Percentiles rank a stretch among this genome's conserved stretches.
phyloP scores from a whole-genome alignment of 305 asterid species.

The Rubia tinctorum region DNA sequence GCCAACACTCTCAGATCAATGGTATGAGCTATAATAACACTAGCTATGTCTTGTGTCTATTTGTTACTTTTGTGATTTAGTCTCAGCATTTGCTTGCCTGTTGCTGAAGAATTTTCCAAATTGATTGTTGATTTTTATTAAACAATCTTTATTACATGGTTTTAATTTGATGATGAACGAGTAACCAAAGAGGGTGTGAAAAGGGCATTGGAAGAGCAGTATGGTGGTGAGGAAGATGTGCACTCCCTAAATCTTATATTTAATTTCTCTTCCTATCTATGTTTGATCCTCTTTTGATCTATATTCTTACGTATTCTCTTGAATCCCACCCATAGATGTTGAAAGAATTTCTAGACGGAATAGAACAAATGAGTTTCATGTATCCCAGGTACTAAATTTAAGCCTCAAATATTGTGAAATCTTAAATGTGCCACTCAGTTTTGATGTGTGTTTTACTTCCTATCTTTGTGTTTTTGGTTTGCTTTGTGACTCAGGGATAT shows the following conservation, averaged over 20 bases:
- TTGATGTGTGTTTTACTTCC: no score
- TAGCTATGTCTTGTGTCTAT: neutral
- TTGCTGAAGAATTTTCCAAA: neutral
- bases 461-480: no score
- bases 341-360: slow-evolving; percentile 83
- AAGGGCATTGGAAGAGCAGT: slow-evolving; percentile 69
- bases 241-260: neutral
- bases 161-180: slow-evolving; percentile 68
- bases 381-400: slow-evolving; percentile 70
- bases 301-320: neutral
- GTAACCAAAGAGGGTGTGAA: slow-evolving; percentile 60
- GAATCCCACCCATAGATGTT: slow-evolving; percentile 92
- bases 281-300: neutral
- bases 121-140: slow-evolving; percentile 9
- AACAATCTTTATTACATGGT: slow-evolving; percentile 34
- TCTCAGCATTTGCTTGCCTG: neutral
- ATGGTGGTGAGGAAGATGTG: slow-evolving; percentile 55
- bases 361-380: slow-evolving; percentile 90
- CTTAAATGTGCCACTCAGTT: no score
- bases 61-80: neutral
- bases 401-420: neutral
- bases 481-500: no score
- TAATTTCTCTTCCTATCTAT: neutral
- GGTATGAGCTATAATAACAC: slow-evolving; percentile 37
- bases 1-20: slow-evolving; percentile 82